phyloP scores from a whole-genome alignment of 2,329 filamentous ascomycete genomes.

The Colletotrichum noveboracense region DNA sequence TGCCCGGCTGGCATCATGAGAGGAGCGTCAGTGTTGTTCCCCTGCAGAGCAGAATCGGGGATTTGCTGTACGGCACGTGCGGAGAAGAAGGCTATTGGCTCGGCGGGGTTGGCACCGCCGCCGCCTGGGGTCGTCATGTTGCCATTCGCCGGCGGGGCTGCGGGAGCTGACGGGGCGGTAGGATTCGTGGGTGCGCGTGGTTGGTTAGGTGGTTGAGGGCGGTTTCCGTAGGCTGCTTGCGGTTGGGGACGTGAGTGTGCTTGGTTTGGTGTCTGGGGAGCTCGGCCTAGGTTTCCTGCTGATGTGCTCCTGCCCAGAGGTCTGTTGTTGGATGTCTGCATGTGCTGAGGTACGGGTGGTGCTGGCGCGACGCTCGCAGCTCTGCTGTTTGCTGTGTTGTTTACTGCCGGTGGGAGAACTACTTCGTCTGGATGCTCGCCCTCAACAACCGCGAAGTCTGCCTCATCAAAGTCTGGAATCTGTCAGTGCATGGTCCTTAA shows the following conservation, averaged over 20 bases:
- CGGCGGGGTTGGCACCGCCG: slow-evolving; percentile 29
- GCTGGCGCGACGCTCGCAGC: slow-evolving; percentile 30
- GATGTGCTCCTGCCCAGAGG: slow-evolving; percentile 34
- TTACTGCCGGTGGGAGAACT: slow-evolving; percentile 50
- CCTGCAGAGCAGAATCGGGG: slow-evolving; percentile 47
- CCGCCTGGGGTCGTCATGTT: slow-evolving; percentile 25
- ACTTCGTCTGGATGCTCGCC: slow-evolving; percentile 80
- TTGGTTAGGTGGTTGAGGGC: slow-evolving; percentile 25
- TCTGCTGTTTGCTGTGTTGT: slow-evolving; percentile 25
- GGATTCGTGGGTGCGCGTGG: slow-evolving; percentile 21
- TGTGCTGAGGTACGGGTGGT: slow-evolving; percentile 27
- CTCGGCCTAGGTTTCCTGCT: slow-evolving; percentile 29
- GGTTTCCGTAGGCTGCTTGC: slow-evolving; percentile 25
- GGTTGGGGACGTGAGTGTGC: slow-evolving; percentile 28
- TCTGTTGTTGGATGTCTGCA: slow-evolving; percentile 43
- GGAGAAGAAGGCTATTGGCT: slow-evolving; percentile 71
- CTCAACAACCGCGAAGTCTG: slow-evolving; percentile 73
- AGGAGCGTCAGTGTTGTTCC: slow-evolving; percentile 42
- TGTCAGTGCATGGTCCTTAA: not conserved
- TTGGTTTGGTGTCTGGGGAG: slow-evolving; percentile 41
- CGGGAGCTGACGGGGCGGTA: slow-evolving; percentile 14
- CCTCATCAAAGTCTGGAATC: slow-evolving; percentile 71
- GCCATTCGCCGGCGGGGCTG: slow-evolving; percentile 5
- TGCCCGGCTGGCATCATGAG: slow-evolving; percentile 44
- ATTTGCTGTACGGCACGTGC: slow-evolving; percentile 67